Conservation (phyloP, 805 yeast species). For the Starmerella tilneyi region DNA sequence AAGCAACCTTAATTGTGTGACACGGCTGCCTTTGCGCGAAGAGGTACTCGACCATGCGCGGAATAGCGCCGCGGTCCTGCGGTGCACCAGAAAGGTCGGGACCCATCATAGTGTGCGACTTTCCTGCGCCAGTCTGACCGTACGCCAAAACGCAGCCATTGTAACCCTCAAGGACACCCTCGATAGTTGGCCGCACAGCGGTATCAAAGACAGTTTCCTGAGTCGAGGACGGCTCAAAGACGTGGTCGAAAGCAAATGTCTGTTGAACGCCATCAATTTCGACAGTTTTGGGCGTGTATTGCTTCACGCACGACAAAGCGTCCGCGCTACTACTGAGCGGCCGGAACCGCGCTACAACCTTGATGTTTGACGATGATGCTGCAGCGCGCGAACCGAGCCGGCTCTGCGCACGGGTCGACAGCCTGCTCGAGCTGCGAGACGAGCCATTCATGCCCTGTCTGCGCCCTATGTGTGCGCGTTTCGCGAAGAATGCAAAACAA, state of each 20-base stretch:
- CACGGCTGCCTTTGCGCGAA: slow-evolving; percentile 45
- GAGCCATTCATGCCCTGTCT: slow-evolving; percentile 3
- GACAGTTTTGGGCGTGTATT: slow-evolving; percentile 7
- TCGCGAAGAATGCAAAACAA: neutral
- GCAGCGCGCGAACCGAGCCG: neutral
- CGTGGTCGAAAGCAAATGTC: slow-evolving; percentile 52
- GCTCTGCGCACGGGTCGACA: slow-evolving; percentile 3
- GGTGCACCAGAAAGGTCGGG: slow-evolving; percentile 30
- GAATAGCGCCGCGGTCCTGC: slow-evolving; percentile 50
- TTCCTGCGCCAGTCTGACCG: slow-evolving; percentile 74
- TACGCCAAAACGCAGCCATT: slow-evolving; percentile 69
- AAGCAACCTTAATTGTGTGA: slow-evolving; percentile 52
- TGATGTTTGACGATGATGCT: slow-evolving; percentile 29
- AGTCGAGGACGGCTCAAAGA: slow-evolving; percentile 42
- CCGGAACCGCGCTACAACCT: slow-evolving; percentile 63
- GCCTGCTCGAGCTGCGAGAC: slow-evolving; percentile 16
- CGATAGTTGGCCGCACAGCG: slow-evolving; percentile 52
- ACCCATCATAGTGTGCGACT: slow-evolving; percentile 71
- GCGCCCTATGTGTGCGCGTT: neutral
- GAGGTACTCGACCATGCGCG: slow-evolving; percentile 56
- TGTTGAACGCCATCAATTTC: slow-evolving; percentile 12
- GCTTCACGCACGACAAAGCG: slow-evolving; percentile 11
- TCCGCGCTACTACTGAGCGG: slow-evolving; percentile 43
- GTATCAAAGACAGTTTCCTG: slow-evolving; percentile 53
- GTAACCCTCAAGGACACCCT: slow-evolving; percentile 62